Percentiles rank a stretch among this genome's conserved stretches.
Conservation (phyloP, 2,329 filamentous ascomycete genomes). For the Diplodia corticola region DNA sequence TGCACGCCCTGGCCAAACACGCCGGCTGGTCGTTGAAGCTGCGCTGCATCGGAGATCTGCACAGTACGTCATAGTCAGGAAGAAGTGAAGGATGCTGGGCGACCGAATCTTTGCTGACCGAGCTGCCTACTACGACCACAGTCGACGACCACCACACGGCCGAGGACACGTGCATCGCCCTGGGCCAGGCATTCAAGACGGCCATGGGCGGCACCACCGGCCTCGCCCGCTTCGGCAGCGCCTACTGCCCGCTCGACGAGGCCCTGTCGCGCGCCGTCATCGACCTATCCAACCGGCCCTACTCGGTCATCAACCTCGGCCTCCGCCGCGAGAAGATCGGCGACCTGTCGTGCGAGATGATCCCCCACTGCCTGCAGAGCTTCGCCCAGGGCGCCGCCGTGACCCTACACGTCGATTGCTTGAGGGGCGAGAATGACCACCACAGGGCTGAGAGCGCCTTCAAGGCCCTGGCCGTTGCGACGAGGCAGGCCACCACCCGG, state of each 20-base stretch:
- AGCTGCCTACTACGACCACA: slow-evolving; percentile 44
- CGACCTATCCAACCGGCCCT: slow-evolving; percentile 91
- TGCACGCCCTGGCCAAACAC: slow-evolving; percentile 95
- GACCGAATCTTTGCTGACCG: too few relatives aligned
- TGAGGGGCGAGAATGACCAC: slow-evolving; percentile 91
- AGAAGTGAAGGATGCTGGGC: too few relatives aligned
- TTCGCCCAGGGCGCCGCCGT: slow-evolving; percentile 88
- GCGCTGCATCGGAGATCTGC: slow-evolving; percentile 81
- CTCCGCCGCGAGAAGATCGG: slow-evolving; percentile 91
- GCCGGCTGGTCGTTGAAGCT: slow-evolving; percentile 88
- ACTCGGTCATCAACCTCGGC: slow-evolving; percentile 77
- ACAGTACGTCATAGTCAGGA: slow-evolving; percentile 71
- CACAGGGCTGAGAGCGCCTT: slow-evolving; percentile 95
- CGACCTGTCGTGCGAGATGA: slow-evolving; percentile 92
- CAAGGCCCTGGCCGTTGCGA: slow-evolving; percentile 89
- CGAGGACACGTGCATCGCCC: slow-evolving; percentile 90
- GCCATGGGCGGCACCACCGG: slow-evolving; percentile 78
- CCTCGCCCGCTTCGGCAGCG: slow-evolving; percentile 85
- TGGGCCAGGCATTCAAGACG: slow-evolving; percentile 79
- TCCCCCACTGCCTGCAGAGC: slow-evolving; percentile 91
- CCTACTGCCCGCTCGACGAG: slow-evolving; percentile 93
- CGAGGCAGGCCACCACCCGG: slow-evolving; percentile 72
- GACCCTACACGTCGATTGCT: slow-evolving; percentile 92
- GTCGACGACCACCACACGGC: slow-evolving; percentile 99
- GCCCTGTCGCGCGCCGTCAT: slow-evolving; percentile 91